Conservation (phyloP, 768 basidiomycete genomes). For the Crucibulum laeve region DNA sequence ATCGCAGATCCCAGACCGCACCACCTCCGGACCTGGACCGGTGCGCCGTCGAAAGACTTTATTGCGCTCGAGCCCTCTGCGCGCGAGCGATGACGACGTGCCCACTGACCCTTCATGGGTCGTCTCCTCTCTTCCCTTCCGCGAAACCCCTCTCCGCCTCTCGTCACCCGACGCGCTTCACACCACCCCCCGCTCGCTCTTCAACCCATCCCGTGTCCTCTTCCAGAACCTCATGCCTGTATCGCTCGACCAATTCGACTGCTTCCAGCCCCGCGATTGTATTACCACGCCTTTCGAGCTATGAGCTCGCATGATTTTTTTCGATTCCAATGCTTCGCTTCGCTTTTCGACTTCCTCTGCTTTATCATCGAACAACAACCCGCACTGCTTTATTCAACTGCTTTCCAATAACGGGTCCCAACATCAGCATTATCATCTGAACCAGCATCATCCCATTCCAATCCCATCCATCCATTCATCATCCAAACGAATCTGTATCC, state of each 20-base stretch:
- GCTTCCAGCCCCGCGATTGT: neutral
- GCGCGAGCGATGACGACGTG: conserved; percentile 6
- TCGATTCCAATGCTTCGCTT: neutral
- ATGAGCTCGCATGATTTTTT: neutral
- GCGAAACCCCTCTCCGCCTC: conserved; percentile 16
- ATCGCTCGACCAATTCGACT: conserved; percentile 27
- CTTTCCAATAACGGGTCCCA: conserved; percentile 14
- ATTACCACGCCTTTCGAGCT: neutral
- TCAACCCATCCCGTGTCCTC: conserved; percentile 43
- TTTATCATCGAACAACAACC: conserved; percentile 9
- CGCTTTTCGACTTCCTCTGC: conserved; percentile 5
- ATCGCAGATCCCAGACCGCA: conserved; percentile 44
- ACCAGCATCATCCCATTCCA: conserved; percentile 7
- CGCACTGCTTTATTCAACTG: conserved; percentile 20
- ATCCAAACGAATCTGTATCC: no score
- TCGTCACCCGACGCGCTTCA: conserved; percentile 10
- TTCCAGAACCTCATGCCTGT: conserved; percentile 66
- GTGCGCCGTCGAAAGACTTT: conserved; percentile 56
- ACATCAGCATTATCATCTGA: conserved; percentile 11
- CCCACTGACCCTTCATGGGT: neutral
- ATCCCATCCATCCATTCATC: conserved; percentile 9
- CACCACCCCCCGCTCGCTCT: conserved; percentile 30
- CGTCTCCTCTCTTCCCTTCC: conserved; percentile 9
- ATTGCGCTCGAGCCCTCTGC: conserved; percentile 33
- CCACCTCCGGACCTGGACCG: conserved; percentile 40